Base-by-base conservation (phyloP, 768 basidiomycete species). In the Pleurotus cornucopiae region DNA sequence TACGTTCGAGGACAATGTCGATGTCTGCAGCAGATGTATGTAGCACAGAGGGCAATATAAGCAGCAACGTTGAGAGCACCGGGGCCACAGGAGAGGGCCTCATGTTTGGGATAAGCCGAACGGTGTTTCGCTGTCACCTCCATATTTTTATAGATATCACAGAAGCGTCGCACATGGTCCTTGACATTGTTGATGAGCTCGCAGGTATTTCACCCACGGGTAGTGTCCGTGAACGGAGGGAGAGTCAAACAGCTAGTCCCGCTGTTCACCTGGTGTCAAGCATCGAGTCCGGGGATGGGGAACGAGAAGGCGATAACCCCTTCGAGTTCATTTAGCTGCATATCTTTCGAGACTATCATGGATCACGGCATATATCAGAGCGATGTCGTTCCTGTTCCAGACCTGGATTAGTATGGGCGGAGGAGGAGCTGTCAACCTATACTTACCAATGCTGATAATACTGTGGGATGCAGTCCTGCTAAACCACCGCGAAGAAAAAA, bases 1-100 rank as follows among this genome's bases (percentile, higher is more conserved):
- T 67, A 58, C 74, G 70, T 34, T 70, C 63, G 38, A 68, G 70
- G 25, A 75, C 69, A 7, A 63, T 66, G 49, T 63, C 66, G 41
- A 79, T 69, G 46, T 75, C 74, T 23, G 61, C 57, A 40, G 60
- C 49, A 18, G 34, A 16, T 25, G 44, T 23, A 11, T 7, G 18
- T 3, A 43, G 14, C 40, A 43, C 20, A 2, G 39, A n/a, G 9
- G 6, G 3, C 7, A 11, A 37, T n/a, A 18, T 5, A 11, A 52
- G 5, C 12, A 21, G 25, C 20, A 54, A 30, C 16, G 34, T n/a
- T 25, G 40, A 40, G 20, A 54, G 40, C 40, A 54, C n/a, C 6
- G 23, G 11, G n/a, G 30, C 21, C 14, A 23, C n/a, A 14, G 30
- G 14, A 7, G 47, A 23, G 47, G 18, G 2, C 30, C 23, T 48